These are phyloP conservation scores for Drosera capensis DNA, from an alignment of 148 eudicot species.

Conservation along the genomic window DNA sequence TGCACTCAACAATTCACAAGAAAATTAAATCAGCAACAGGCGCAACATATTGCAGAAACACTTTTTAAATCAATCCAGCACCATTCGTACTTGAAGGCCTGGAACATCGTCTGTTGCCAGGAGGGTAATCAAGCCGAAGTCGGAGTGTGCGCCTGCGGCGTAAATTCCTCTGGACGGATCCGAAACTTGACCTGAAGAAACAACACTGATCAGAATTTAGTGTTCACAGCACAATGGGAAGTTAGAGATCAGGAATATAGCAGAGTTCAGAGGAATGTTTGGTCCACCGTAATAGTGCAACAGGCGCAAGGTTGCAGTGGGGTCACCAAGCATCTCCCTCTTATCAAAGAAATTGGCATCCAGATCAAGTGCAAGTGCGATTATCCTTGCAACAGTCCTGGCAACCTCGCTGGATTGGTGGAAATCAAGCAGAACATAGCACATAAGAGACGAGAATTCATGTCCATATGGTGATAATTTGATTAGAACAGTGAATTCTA, in stretches of 20 bases:
- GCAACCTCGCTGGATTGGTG: slow-evolving; percentile 40
- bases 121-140: slow-evolving; percentile 77
- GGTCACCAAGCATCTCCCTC: slow-evolving; percentile 61
- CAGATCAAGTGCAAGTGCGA: slow-evolving; percentile 78
- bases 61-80: slow-evolving; percentile 6
- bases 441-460: neutral
- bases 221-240: neutral
- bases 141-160: slow-evolving; percentile 97
- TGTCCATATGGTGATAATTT: neutral
- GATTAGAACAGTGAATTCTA: too few species aligned
- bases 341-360: slow-evolving; percentile 46
- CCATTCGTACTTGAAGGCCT: slow-evolving; percentile 73
- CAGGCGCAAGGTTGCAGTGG: slow-evolving; percentile 53
- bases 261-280: neutral
- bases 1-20: slow-evolving; percentile 14
- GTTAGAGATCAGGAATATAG: neutral
- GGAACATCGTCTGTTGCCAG: slow-evolving; percentile 78
- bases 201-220: neutral
- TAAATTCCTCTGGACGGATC: slow-evolving; percentile 67
- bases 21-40: slow-evolving; percentile 2
- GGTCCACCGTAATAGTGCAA: slow-evolving; percentile 71
- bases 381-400: slow-evolving; percentile 46
- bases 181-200: slow-evolving; percentile 38
- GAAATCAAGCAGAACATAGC: neutral
- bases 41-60: slow-evolving; percentile 4